Percentiles rank a stretch among this genome's conserved stretches.
phyloP scores from a whole-genome alignment of 2,329 filamentous ascomycete species.

The Alternaria sp. region DNA sequence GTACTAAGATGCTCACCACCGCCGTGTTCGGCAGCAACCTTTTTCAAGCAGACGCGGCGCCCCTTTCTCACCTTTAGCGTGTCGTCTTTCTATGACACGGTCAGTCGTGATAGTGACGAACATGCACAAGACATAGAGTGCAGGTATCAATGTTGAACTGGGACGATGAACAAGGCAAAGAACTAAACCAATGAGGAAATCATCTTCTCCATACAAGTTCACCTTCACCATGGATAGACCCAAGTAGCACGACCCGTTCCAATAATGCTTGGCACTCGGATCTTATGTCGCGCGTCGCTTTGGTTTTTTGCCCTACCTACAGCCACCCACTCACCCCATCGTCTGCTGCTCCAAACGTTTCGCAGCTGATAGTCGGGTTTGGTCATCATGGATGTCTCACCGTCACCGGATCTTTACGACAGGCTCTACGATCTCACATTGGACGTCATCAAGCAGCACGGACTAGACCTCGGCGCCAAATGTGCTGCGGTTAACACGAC shows the following conservation, averaged over 20 bases:
- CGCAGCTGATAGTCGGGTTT: accelerated
- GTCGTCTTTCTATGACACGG: not conserved
- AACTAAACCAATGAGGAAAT: not conserved
- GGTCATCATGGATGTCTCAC: not conserved
- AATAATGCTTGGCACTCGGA: not conserved
- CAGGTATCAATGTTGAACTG: not conserved
- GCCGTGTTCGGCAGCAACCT: accelerated
- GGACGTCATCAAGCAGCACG: not conserved
- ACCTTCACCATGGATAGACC: not conserved
- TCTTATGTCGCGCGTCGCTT: not conserved
- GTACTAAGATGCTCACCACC: constrained; percentile 23
- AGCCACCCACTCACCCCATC: not conserved
- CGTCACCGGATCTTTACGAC: not conserved
- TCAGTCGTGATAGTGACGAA: not conserved
- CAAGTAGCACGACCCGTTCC: too few species aligned
- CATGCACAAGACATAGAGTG: not conserved
- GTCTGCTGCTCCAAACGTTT: accelerated
- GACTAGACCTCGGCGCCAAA: not conserved
- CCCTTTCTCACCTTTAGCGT: not conserved
- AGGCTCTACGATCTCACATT: not conserved
- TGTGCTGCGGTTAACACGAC: not conserved
- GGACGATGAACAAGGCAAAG: not conserved
- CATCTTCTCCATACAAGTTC: not conserved
- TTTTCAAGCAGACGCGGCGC: not conserved
- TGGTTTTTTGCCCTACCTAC: accelerated